Percentiles rank a stretch among this genome's conserved stretches.
phyloP scores from a whole-genome alignment of 208 protist genomes.

The Acanthamoeba triangularis region DNA sequence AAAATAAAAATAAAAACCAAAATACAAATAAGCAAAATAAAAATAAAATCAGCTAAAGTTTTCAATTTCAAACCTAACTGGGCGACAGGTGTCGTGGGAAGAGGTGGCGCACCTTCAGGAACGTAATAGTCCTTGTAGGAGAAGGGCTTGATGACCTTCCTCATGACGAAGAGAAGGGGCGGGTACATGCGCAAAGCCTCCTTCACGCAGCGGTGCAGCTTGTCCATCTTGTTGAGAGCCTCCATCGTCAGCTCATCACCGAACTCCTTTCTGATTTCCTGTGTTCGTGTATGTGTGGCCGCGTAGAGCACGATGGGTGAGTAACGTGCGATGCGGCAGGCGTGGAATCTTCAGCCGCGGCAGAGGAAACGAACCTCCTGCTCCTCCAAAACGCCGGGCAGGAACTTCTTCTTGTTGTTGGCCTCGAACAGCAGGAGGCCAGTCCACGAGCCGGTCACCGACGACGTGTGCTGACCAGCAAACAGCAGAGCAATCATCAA shows the following conservation, averaged over 20 bases:
- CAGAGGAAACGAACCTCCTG: not conserved
- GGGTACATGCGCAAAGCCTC: conserved; percentile 96
- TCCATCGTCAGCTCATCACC: conserved; percentile 93
- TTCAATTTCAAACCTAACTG: not conserved
- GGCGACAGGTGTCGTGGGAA: not conserved
- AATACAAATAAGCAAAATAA: conserved; percentile 89
- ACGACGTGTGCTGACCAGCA: conserved; percentile 96
- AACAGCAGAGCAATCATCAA: conserved; percentile 95
- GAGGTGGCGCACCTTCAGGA: conserved; percentile 88
- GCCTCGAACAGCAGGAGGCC: conserved; percentile 86
- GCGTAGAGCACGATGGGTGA: not conserved
- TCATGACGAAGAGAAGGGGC: conserved; percentile 95
- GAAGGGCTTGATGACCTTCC: conserved; percentile 93
- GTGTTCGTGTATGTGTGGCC: not conserved
- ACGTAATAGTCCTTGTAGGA: conserved; percentile 91
- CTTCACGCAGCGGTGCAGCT: conserved; percentile 92
- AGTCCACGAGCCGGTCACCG: conserved; percentile 95
- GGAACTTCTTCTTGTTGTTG: conserved; percentile 77
- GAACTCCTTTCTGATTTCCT: conserved; percentile 83
- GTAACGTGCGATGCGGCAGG: not conserved
- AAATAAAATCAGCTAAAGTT: not conserved
- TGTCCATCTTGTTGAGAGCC: conserved; percentile 94
- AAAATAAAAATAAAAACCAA: conserved; percentile 67
- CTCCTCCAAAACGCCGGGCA: conserved; percentile 58
- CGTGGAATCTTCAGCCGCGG: not conserved